Base-by-base conservation (phyloP, 106 monocot species). In the Dendrobium nobile region DNA sequence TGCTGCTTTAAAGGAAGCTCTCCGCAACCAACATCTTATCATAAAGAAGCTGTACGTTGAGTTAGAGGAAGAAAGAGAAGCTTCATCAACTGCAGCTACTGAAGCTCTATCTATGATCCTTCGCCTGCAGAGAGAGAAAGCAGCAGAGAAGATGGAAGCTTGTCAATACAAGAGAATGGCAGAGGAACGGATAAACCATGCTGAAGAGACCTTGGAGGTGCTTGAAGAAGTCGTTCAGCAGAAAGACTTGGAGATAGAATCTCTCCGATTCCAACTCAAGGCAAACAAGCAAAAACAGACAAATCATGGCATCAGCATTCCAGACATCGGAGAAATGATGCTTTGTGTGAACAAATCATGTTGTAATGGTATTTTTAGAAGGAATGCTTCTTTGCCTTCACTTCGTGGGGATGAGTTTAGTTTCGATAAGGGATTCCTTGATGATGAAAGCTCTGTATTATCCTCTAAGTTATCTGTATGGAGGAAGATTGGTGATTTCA, bases 51-150 rank as follows among this genome's bases (percentile, higher is more conserved):
- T 92, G 0, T 85, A 82, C 33, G 59, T 59, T 77, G 95, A 95
- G 54, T 81, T 95, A 47, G 95, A 95, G 61, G 92, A 90, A 84
- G 95, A 95, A 84, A 91, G 95, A 76, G 90, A 95, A 79, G 95
- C 95, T 76, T 95, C 93, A 44, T 85, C 93, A 70, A 87, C 88
- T 78, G 91, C 95, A 72, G 91, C 88, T 27, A 91, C 68, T 48
- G 95, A 93, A 85, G 90, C 96, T 59, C 67, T 96, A 28, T 86
- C 94, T 37, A 86, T 96, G 96, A 96, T 96, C 55, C 79, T 93
- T 79, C 87, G 92, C 19, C 88, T 96, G 59, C 88, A 94, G 79
- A 88, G 82, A 79, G 95, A 95, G 84, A 92, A 92, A 70, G 89
- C 92, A 28, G 77, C 83, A 11, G 90, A 92, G 84, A 95, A 91